A percentile compares a stretch with the other conserved stretches of the same genome.
phyloP scores from a whole-genome alignment of 1,284 basidiomycete species.

The Rhizoctonia solani region DNA sequence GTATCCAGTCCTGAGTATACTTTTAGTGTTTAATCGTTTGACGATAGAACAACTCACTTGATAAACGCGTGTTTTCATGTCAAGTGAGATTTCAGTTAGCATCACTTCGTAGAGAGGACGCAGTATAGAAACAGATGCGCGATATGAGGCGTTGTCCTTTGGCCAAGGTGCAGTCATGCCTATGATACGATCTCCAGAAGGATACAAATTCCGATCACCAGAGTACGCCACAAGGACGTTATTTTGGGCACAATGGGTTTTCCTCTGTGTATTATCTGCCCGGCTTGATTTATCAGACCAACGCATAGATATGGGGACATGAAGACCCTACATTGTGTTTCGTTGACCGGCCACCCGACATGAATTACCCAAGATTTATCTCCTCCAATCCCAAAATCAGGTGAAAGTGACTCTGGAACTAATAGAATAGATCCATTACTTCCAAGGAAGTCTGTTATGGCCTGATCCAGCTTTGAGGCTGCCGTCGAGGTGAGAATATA shows the following conservation, averaged over 20 bases:
- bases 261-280: not conserved
- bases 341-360: constrained; percentile 5
- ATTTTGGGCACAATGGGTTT: not conserved
- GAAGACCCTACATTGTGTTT: not conserved
- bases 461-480: too few relatives aligned
- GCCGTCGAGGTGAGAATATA: too few relatives aligned
- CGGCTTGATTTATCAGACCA: too few relatives aligned
- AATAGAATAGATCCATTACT: not conserved
- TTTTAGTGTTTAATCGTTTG: not conserved
- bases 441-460: too few relatives aligned
- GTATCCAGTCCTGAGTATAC: constrained; percentile 3
- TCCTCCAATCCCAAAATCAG: not conserved
- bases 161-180: not conserved
- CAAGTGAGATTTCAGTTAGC: not conserved
- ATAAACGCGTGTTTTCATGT: not conserved
- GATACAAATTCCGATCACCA: not conserved
- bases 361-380: constrained; percentile 2
- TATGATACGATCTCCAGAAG: not conserved
- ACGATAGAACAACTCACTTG: not conserved
- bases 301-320: too few relatives aligned
- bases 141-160: not conserved
- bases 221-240: not conserved
- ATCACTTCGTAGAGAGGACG: not conserved
- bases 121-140: not conserved
- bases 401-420: not conserved